These are phyloP conservation scores for Talaromyces marneffei DNA, from an alignment of 2,329 filamentous ascomycete genomes.

Conservation along the genomic window DNA sequence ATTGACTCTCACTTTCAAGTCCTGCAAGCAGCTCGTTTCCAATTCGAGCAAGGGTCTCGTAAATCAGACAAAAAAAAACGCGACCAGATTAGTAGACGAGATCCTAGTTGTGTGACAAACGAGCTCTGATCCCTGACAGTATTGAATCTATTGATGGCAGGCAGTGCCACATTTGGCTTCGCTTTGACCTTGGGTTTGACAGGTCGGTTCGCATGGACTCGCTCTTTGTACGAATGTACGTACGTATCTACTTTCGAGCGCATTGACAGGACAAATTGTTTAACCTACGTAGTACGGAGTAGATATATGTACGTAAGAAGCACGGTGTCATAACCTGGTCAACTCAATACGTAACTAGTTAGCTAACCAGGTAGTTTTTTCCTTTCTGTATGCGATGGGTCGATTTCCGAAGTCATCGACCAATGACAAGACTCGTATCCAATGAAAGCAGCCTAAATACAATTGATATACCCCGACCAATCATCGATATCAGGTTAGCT, in stretches of 20 bases:
- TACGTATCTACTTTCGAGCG: not conserved
- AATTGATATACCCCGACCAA: not conserved
- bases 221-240: not conserved
- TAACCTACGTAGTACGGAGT: no score
- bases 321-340: not conserved
- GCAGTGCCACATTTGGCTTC: not conserved
- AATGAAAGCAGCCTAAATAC: not conserved
- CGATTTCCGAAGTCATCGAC: not conserved
- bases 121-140: not conserved
- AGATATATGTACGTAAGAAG: not conserved
- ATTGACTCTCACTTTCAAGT: not conserved
- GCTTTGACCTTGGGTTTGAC: constrained; percentile 1
- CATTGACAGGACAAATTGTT: not conserved
- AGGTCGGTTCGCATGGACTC: not conserved
- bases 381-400: not conserved
- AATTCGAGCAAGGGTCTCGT: not conserved
- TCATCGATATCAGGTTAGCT: not conserved
- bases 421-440: not conserved
- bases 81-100: not conserved
- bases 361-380: not conserved
- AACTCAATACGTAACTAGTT: not conserved
- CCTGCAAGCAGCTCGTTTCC: not conserved
- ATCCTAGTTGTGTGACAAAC: not conserved
- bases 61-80: not conserved
- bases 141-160: no score